Evolutionary conservation across 345 rosid genomes (phyloP).

Genomic region (Lepidium didymum): DNA sequence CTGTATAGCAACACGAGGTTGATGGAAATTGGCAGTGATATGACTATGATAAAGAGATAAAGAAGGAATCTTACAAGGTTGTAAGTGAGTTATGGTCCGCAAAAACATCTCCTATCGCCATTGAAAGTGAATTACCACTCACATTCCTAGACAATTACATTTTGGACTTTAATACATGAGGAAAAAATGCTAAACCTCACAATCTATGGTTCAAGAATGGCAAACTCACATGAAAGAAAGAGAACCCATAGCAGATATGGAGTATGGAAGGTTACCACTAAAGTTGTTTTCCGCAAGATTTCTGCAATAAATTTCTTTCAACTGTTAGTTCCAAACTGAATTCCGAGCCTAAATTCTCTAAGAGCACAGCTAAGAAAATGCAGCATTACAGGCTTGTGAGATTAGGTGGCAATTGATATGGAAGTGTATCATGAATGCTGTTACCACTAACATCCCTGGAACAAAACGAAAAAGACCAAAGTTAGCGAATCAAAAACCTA

Average conservation of each 20-base stretch:
- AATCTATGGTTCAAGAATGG: constrained; percentile 12
- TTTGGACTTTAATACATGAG: neutral
- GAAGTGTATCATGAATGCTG: constrained; percentile 71
- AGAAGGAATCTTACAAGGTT: constrained; percentile 55
- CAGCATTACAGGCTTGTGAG: constrained; percentile 83
- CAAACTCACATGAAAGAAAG: constrained; percentile 73
- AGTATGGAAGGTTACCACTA: constrained; percentile 87
- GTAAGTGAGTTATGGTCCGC: constrained; percentile 43
- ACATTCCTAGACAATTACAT: constrained; percentile 36
- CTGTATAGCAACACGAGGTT: constrained; percentile 30
- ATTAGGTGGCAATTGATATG: constrained; percentile 93
- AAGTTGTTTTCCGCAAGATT: constrained; percentile 84
- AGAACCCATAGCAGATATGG: constrained; percentile 64
- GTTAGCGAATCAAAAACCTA: neutral
- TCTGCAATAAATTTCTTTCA: constrained; percentile 40
- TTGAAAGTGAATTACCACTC: constrained; percentile 71
- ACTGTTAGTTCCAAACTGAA: neutral
- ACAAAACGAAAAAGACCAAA: constrained; percentile 1
- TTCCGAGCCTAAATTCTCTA: neutral
- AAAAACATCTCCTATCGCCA: constrained; percentile 65
- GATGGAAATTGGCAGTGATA: neutral
- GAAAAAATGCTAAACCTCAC: neutral
- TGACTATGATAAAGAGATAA: neutral
- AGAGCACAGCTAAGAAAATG: neutral
- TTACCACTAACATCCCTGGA: constrained; percentile 84